phyloP scores from a whole-genome alignment of 2,329 filamentous ascomycete genomes.

The Calonectria henricotiae region DNA sequence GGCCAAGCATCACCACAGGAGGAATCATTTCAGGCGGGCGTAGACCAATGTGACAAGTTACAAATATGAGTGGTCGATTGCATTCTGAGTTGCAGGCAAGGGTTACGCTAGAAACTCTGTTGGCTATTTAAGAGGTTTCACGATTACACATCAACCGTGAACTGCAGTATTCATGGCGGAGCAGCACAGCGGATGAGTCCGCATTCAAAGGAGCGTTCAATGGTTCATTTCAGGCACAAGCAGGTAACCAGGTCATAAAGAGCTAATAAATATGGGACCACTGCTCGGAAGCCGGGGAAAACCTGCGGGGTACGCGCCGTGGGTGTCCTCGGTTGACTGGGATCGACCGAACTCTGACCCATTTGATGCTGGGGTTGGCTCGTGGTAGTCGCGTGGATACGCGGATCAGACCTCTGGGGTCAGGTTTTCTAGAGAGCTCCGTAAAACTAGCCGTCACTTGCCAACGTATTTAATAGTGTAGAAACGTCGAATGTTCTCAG shows the following conservation, averaged over 20 bases:
- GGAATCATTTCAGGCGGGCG: neutral
- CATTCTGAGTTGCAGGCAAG: neutral
- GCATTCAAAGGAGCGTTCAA: neutral
- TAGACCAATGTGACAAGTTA: neutral
- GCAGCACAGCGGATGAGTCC: slow-evolving; percentile 11
- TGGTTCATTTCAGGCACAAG: neutral
- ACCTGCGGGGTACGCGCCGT: slow-evolving; percentile 2
- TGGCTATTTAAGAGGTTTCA: neutral
- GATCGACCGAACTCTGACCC: neutral
- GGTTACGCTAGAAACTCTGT: neutral
- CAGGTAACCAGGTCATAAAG: neutral
- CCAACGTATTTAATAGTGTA: neutral
- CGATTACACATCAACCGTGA: neutral
- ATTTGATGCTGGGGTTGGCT: neutral
- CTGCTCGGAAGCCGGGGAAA: neutral
- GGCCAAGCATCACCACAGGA: neutral
- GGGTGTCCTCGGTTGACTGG: neutral
- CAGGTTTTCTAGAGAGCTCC: neutral
- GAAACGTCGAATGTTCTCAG: neutral
- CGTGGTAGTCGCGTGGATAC: neutral
- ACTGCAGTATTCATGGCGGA: neutral
- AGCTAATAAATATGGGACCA: neutral
- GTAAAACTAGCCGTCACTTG: neutral
- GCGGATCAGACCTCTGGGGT: neutral
- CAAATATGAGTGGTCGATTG: neutral